phyloP scores from a whole-genome alignment of 139 green algal species.

The Nannochloris sp. region DNA sequence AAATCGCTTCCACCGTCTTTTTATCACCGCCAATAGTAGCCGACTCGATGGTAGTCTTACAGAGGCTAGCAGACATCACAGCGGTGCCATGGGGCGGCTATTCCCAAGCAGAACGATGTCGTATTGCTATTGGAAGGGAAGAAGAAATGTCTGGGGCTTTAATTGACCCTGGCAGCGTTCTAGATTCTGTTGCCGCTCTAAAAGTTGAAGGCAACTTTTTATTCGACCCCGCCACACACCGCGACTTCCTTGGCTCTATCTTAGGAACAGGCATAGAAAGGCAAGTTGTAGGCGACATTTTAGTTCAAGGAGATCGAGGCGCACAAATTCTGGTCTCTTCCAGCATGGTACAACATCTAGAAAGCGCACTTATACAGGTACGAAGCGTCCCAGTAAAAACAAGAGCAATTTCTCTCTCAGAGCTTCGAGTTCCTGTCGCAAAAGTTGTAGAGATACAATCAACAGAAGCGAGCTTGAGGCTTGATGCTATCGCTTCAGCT shows the following conservation, averaged over 20 bases:
- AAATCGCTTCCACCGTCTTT: conserved; percentile 31
- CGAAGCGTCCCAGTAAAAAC: conserved; percentile 51
- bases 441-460: conserved; percentile 42
- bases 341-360: conserved; percentile 61
- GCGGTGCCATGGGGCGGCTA: conserved; percentile 61
- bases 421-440: conserved; percentile 36
- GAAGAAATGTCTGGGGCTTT: conserved; percentile 32
- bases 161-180: conserved; percentile 4
- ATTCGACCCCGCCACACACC: conserved; percentile 67
- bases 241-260: conserved; percentile 71
- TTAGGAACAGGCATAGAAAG: conserved; percentile 59
- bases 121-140: conserved; percentile 42
- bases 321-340: conserved; percentile 63
- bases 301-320: conserved; percentile 66
- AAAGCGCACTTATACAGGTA: conserved; percentile 52
- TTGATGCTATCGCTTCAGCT: conserved; percentile 68
- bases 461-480: conserved; percentile 62
- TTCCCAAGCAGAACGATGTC: conserved; percentile 47
- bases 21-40: conserved; percentile 44
- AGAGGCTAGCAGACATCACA: conserved; percentile 28
- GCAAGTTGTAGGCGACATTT: conserved; percentile 58
- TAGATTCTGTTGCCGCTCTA: conserved; percentile 48
- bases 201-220: conserved; percentile 59
- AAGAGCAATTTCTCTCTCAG: conserved; percentile 1
- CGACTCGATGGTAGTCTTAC: conserved; percentile 36